Evolutionary conservation across 768 basidiomycete species (phyloP).

Genomic region (Russula sp.): DNA sequence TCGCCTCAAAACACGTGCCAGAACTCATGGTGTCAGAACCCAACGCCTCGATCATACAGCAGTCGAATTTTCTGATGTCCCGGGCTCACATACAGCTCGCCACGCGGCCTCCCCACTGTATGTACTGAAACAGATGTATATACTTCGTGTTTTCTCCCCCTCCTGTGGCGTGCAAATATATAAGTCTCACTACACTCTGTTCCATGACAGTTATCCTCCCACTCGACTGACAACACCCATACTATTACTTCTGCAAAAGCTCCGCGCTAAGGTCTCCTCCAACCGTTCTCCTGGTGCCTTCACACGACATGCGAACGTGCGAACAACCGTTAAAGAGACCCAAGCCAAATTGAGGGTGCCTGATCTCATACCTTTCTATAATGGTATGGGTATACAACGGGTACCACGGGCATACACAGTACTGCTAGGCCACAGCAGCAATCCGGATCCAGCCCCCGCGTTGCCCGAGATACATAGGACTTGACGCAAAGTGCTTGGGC

Average conservation of each 20-base stretch:
- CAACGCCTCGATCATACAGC: background rate
- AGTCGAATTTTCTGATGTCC: background rate
- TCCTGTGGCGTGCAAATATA: background rate
- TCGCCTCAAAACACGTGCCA: slow-evolving; percentile 1
- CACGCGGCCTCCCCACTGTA: background rate
- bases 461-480: no score
- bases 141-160: background rate
- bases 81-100: background rate
- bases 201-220: background rate
- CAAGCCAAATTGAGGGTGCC: background rate
- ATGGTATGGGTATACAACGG: no score
- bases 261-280: background rate
- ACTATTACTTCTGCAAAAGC: background rate
- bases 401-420: no score
- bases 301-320: background rate
- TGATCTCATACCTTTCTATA: no score
- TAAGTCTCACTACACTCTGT: background rate
- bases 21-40: slow-evolving; percentile 1
- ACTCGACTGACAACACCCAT: background rate
- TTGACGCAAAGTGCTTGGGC: no score
- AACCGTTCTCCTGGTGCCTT: background rate
- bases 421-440: no score
- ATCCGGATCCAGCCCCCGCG: no score
- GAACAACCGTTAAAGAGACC: background rate
- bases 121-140: background rate